Evolutionary conservation across 192 early-diverging fungal species (phyloP).

Genomic region (Chytriomyces sp.): DNA sequence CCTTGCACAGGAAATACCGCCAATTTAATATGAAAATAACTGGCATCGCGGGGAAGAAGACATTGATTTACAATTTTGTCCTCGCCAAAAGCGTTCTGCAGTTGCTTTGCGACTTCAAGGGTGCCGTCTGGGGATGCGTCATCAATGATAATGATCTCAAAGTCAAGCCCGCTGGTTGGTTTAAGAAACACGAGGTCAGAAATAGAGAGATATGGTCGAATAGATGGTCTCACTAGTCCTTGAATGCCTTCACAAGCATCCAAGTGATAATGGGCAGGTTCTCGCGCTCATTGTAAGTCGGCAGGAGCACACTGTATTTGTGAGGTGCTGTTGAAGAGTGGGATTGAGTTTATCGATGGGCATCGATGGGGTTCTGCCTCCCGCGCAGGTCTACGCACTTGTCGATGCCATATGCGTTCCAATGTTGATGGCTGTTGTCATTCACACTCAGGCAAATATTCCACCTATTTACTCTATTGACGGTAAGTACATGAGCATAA

Average conservation of each 20-base stretch:
- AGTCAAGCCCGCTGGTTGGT: constrained; percentile 76
- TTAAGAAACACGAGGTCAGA: not conserved
- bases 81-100: constrained; percentile 84
- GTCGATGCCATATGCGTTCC: no score
- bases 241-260: constrained; percentile 87
- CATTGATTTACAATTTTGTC: constrained; percentile 74
- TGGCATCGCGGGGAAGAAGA: not conserved
- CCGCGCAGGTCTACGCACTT: no score
- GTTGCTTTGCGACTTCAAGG: constrained; percentile 88
- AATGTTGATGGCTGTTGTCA: no score
- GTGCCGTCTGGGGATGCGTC: constrained; percentile 96
- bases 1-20: constrained; percentile 45
- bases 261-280: constrained; percentile 96
- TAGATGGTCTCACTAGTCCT: constrained; percentile 52
- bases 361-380: no score
- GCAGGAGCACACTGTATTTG: constrained; percentile 94
- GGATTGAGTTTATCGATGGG: no score
- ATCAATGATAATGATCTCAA: constrained; percentile 97
- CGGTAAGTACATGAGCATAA: no score
- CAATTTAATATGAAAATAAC: not conserved
- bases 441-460: no score
- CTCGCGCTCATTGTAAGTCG: constrained; percentile 97
- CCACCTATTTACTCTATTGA: no score
- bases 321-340: constrained; percentile 6
- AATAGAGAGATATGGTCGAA: not conserved